Conservation (phyloP, 2,329 filamentous ascomycete genomes). For the Colletotrichum cereale region DNA sequence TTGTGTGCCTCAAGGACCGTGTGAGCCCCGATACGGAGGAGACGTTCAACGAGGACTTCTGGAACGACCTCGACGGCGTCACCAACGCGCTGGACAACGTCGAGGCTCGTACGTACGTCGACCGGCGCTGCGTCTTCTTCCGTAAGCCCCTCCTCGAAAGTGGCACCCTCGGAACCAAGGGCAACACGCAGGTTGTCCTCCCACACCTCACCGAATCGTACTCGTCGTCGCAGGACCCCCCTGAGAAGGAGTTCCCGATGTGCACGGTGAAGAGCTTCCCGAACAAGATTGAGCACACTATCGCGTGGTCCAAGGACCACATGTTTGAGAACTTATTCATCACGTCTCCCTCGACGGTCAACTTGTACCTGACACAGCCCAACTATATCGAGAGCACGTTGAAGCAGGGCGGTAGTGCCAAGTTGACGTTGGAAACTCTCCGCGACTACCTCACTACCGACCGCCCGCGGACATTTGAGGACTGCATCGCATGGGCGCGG, state of each 20-base stretch:
- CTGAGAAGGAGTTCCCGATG: slow-evolving; percentile 99
- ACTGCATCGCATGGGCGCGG: slow-evolving; percentile 96
- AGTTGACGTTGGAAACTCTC: slow-evolving; percentile 90
- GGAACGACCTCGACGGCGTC: slow-evolving; percentile 87
- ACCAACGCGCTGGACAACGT: slow-evolving; percentile 99
- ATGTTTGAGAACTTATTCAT: slow-evolving; percentile 95
- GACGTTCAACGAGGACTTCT: slow-evolving; percentile 94
- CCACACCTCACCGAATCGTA: slow-evolving; percentile 96
- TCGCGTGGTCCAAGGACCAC: slow-evolving; percentile 93
- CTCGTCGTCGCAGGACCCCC: slow-evolving; percentile 93
- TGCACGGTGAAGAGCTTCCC: slow-evolving; percentile 97
- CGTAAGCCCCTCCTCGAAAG: slow-evolving; percentile 96
- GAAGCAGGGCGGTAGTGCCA: slow-evolving; percentile 95
- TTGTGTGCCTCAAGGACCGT: slow-evolving; percentile 86
- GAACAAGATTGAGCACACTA: slow-evolving; percentile 98
- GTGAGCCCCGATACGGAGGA: slow-evolving; percentile 93
- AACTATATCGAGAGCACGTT: slow-evolving; percentile 89
- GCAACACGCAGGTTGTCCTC: slow-evolving; percentile 96
- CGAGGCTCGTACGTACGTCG: slow-evolving; percentile 95
- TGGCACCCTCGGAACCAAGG: slow-evolving; percentile 98
- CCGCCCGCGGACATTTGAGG: slow-evolving; percentile 91
- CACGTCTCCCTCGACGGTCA: slow-evolving; percentile 92
- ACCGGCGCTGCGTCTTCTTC: slow-evolving; percentile 97
- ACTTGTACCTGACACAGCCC: slow-evolving; percentile 90
- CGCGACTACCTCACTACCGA: slow-evolving; percentile 92